These are phyloP conservation scores for Penicillium sp. DNA, from an alignment of 2,329 filamentous ascomycete genomes.

Conservation along the genomic window DNA sequence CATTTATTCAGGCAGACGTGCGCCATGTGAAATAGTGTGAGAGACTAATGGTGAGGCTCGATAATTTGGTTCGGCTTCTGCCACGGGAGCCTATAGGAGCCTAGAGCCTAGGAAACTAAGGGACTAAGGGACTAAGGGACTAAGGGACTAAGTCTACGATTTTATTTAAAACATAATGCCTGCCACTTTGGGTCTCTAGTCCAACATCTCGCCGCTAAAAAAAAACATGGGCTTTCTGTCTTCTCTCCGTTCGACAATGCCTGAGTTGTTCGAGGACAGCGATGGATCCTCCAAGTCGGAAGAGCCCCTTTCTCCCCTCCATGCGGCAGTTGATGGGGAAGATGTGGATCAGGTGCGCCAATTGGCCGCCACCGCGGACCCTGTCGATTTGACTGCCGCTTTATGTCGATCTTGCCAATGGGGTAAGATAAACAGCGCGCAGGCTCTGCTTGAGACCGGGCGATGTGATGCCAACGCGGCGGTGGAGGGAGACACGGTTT, in stretches of 20 bases:
- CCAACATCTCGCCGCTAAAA: background rate
- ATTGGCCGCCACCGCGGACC: constrained; percentile 1
- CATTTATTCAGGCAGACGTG: background rate
- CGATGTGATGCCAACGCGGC: constrained; percentile 11
- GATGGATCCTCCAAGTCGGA: background rate
- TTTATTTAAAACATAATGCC: background rate
- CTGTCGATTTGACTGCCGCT: constrained; percentile 8
- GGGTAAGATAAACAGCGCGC: background rate
- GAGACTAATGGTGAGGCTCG: background rate
- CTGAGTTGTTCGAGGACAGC: background rate
- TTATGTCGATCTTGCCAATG: constrained; percentile 10
- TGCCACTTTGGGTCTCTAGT: background rate
- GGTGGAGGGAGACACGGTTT: constrained; percentile 7
- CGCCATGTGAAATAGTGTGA: background rate
- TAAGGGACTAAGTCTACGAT: background rate
- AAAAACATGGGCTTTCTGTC: background rate
- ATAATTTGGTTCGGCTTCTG: background rate
- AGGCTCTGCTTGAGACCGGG: constrained; percentile 3
- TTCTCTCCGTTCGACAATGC: background rate
- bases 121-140: background rate
- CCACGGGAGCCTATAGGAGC: background rate
- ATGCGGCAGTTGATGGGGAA: constrained; percentile 3
- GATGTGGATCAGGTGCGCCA: constrained; percentile 9
- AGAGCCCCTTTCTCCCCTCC: background rate
- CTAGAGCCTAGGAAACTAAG: background rate